These are phyloP conservation scores for Coprinopsis strossmayeri DNA, from an alignment of 768 basidiomycete genomes.

Conservation along the genomic window DNA sequence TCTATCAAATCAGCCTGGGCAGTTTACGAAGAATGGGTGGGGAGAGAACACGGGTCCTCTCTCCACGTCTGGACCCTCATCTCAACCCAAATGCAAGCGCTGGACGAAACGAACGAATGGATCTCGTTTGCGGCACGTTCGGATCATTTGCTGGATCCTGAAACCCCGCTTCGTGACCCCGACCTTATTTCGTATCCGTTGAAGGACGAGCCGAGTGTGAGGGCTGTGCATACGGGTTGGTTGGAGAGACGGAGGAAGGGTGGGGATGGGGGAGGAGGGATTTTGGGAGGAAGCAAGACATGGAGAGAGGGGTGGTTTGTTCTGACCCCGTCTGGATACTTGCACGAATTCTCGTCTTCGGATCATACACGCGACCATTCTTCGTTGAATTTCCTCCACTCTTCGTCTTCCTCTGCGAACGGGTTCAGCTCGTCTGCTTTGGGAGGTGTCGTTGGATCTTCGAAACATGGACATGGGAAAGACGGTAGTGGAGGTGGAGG, in stretches of 20 bases:
- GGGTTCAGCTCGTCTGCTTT: too few species aligned
- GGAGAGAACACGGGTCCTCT: constrained; percentile 70
- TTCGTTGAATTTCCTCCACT: too few species aligned
- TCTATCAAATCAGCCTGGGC: constrained; percentile 96
- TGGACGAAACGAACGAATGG: constrained; percentile 81
- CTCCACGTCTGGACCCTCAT: too few species aligned
- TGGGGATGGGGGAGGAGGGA: constrained; percentile 87
- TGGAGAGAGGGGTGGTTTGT: constrained; percentile 88
- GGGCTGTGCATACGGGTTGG: constrained; percentile 82
- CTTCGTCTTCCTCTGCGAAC: too few species aligned
- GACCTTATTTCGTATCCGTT: constrained; percentile 76
- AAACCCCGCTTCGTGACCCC: constrained; percentile 86
- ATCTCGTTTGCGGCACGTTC: constrained; percentile 88
- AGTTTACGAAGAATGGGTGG: constrained; percentile 92
- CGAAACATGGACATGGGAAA: too few species aligned
- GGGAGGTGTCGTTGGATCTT: too few species aligned
- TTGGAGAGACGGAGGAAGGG: constrained; percentile 71
- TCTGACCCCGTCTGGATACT: constrained; percentile 91
- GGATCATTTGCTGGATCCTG: constrained; percentile 94
- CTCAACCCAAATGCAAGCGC: constrained; percentile 72
- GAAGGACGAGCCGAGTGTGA: constrained; percentile 83
- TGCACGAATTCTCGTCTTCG: constrained; percentile 88
- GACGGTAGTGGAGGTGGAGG: constrained; percentile 41
- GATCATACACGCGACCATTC: too few species aligned
- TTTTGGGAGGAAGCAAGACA: too few species aligned